A percentile compares a stretch with the other conserved stretches of the same genome.
Conservation (phyloP, 208 protist species). For the Wallacemonas collosoma region DNA sequence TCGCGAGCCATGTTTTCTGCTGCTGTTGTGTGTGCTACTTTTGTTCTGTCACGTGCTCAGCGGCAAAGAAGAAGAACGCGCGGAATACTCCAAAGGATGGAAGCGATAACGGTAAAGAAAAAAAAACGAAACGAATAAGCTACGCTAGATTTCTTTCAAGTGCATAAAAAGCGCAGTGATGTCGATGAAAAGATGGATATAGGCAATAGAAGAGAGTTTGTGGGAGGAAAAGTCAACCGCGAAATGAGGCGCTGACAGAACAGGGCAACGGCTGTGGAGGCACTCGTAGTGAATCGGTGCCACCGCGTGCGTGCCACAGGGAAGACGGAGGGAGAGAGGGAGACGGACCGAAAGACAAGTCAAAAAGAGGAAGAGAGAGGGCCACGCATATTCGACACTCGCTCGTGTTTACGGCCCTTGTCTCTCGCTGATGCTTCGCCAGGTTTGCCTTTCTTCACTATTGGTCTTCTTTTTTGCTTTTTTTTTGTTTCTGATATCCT, state of each 20-base stretch:
- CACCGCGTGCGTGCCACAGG: too few species aligned
- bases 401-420: too few species aligned
- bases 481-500: neutral
- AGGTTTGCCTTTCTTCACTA: neutral
- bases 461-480: slow-evolving; percentile 7
- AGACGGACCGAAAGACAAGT: neutral
- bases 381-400: neutral
- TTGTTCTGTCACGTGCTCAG: too few species aligned
- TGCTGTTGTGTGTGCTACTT: neutral
- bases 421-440: too few species aligned
- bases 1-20: slow-evolving; percentile 46
- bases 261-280: neutral
- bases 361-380: neutral
- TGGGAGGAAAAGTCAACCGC: too few species aligned
- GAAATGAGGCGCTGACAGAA: too few species aligned
- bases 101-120: slow-evolving; percentile 7
- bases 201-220: neutral
- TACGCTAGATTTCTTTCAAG: slow-evolving; percentile 2
- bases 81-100: slow-evolving; percentile 1
- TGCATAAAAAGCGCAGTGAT: slow-evolving; percentile 1
- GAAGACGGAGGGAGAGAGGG: neutral
- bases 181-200: neutral
- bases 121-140: slow-evolving; percentile 12
- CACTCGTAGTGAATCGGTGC: too few species aligned
- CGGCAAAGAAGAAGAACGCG: neutral